Conservation (phyloP, 1,139 yeast genomes). For the Tardiomyces blankii region DNA sequence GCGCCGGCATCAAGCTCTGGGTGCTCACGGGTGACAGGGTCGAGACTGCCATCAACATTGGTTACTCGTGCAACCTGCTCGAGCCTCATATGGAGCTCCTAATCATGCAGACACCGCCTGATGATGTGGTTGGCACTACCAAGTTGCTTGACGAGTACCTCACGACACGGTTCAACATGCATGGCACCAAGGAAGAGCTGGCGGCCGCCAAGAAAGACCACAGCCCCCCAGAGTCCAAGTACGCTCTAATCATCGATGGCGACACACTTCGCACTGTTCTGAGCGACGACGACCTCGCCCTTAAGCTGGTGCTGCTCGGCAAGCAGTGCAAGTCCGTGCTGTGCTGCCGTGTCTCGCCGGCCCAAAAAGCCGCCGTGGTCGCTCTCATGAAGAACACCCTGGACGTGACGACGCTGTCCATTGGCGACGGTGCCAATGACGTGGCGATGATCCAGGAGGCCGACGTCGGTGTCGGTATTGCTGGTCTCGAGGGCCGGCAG, state of each 20-base stretch:
- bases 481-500: slow-evolving; percentile 97
- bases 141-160: slow-evolving; percentile 48
- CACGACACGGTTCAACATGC: slow-evolving; percentile 46
- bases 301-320: slow-evolving; percentile 72
- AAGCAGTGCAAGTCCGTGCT: slow-evolving; percentile 91
- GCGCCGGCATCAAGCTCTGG: slow-evolving; percentile 93
- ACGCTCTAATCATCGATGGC: slow-evolving; percentile 87
- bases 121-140: slow-evolving; percentile 35
- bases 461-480: slow-evolving; percentile 96
- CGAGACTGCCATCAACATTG: slow-evolving; percentile 94
- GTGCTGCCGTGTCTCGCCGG: slow-evolving; percentile 97
- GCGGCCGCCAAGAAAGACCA: slow-evolving; percentile 58
- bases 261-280: slow-evolving; percentile 70
- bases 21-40: slow-evolving; percentile 93
- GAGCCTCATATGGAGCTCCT: slow-evolving; percentile 77
- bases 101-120: slow-evolving; percentile 39
- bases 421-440: slow-evolving; percentile 98
- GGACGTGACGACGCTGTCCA: slow-evolving; percentile 81
- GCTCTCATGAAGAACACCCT: slow-evolving; percentile 72
- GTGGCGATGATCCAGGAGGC: slow-evolving; percentile 99
- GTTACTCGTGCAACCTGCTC: slow-evolving; percentile 82
- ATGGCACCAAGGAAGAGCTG: slow-evolving; percentile 48
- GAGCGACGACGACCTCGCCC: slow-evolving; percentile 34
- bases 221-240: slow-evolving; percentile 62
- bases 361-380: slow-evolving; percentile 94